Evolutionary conservation across 768 basidiomycete species (phyloP).

Genomic region (Cantharellus cinnabarinus): DNA sequence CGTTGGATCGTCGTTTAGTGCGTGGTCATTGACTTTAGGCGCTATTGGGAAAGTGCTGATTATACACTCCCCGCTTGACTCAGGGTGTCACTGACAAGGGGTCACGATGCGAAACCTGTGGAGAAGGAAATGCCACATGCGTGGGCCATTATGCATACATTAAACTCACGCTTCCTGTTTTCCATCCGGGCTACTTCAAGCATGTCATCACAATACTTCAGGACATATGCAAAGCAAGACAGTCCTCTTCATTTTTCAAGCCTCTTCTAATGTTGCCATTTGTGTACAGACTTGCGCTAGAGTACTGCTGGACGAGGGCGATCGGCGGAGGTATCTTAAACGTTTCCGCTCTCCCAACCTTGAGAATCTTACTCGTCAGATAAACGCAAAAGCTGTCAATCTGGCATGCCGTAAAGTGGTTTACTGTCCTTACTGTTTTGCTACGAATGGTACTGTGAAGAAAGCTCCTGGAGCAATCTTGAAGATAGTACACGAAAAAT

Average conservation of each 20-base stretch:
- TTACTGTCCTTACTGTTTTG: constrained; percentile 82
- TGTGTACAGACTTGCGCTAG: constrained; percentile 54
- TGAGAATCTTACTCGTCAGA: constrained; percentile 79
- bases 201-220: constrained; percentile 86
- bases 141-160: constrained; percentile 99
- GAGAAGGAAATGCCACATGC: constrained; percentile 76
- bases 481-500: constrained; percentile 96
- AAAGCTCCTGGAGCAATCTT: constrained; percentile 60
- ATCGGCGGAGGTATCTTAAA: constrained; percentile 64
- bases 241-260: neutral
- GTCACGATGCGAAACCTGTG: constrained; percentile 87
- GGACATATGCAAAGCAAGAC: constrained; percentile 81
- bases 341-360: constrained; percentile 80
- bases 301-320: constrained; percentile 71
- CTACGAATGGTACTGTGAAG: constrained; percentile 89
- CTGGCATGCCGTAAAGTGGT: constrained; percentile 71
- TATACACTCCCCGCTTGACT: neutral
- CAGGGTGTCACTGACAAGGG: constrained; percentile 92
- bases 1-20: constrained; percentile 80
- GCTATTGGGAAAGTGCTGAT: neutral
- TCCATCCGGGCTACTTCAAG: constrained; percentile 97
- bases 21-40: constrained; percentile 12
- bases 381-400: constrained; percentile 69
- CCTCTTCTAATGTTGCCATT: neutral
- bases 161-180: constrained; percentile 88